phyloP scores from a whole-genome alignment of 2,329 filamentous ascomycete species.

The Ustulina deusta region DNA sequence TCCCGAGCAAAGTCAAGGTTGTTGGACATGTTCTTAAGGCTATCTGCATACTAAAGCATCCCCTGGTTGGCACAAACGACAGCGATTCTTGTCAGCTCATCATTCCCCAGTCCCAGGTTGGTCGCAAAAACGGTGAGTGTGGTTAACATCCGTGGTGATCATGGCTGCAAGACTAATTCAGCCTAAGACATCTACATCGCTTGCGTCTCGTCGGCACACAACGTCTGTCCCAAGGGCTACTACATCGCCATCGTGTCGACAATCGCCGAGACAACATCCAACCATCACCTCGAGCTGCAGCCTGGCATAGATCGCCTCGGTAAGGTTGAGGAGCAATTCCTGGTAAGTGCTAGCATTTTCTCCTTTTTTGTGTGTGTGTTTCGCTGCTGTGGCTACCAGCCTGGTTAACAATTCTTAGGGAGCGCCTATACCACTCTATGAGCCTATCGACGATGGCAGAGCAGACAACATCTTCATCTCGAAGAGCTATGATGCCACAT shows the following conservation, averaged over 20 bases:
- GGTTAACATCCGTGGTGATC: not conserved
- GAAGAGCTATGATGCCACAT: conserved; percentile 98
- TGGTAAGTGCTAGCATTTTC: conserved; percentile 64
- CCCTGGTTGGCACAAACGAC: conserved; percentile 88
- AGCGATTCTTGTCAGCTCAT: conserved; percentile 94
- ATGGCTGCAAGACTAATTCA: conserved; percentile 29
- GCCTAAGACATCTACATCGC: conserved; percentile 82
- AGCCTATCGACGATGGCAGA: conserved; percentile 83
- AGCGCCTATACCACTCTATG: conserved; percentile 91
- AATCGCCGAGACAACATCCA: conserved; percentile 89
- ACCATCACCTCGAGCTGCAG: conserved; percentile 96
- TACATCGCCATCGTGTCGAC: conserved; percentile 99
- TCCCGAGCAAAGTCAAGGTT: conserved; percentile 87
- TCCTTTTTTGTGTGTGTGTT: not conserved
- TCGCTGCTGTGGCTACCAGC: not conserved
- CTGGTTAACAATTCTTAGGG: conserved; percentile 59
- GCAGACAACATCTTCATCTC: conserved; percentile 96
- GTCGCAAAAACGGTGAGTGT: conserved; percentile 88
- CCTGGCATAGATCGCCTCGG: conserved; percentile 93
- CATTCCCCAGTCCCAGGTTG: conserved; percentile 97
- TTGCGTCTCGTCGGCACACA: conserved; percentile 94
- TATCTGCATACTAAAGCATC: conserved; percentile 97
- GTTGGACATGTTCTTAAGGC: conserved; percentile 93
- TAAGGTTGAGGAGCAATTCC: conserved; percentile 95
- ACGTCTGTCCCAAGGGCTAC: conserved; percentile 98